Evolutionary conservation across 306 rosid genomes (phyloP).

Genomic region (apple (Malus domestica)): DNA sequence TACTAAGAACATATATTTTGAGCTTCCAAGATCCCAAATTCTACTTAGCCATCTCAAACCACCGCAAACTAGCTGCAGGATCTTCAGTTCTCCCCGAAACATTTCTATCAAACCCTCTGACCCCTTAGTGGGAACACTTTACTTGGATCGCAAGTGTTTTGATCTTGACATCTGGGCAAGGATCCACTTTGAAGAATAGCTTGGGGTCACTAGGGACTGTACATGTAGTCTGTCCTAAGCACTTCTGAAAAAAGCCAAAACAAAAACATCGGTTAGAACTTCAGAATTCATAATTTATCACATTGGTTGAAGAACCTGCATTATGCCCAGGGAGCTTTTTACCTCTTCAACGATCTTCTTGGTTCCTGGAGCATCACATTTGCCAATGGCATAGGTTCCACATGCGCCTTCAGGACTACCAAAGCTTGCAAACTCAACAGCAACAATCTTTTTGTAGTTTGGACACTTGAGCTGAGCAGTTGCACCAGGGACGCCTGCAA

Average conservation of each 20-base stretch:
- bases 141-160: conserved; percentile 65
- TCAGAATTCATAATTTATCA: not conserved
- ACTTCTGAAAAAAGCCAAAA: conserved; percentile 31
- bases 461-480: conserved; percentile 42
- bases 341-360: conserved; percentile 43
- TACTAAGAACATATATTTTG: not conserved
- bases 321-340: not conserved
- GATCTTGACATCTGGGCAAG: conserved; percentile 25
- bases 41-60: not conserved
- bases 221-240: conserved; percentile 51
- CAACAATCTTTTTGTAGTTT: conserved; percentile 26
- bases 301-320: not conserved
- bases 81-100: not conserved
- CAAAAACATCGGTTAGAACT: not conserved
- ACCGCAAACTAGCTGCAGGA: not conserved
- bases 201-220: conserved; percentile 28
- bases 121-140: conserved; percentile 19
- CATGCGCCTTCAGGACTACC: conserved; percentile 65
- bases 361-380: conserved; percentile 26
- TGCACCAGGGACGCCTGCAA: not conserved
- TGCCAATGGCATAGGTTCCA: conserved; percentile 38
- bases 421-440: conserved; percentile 66
- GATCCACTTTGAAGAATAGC: conserved; percentile 25
- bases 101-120: not conserved
- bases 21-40: not conserved